Percentiles rank a stretch among this genome's conserved stretches.
Evolutionary conservation across 768 basidiomycete species (phyloP).

Genomic region (Dictyophora rubrovolvata): DNA sequence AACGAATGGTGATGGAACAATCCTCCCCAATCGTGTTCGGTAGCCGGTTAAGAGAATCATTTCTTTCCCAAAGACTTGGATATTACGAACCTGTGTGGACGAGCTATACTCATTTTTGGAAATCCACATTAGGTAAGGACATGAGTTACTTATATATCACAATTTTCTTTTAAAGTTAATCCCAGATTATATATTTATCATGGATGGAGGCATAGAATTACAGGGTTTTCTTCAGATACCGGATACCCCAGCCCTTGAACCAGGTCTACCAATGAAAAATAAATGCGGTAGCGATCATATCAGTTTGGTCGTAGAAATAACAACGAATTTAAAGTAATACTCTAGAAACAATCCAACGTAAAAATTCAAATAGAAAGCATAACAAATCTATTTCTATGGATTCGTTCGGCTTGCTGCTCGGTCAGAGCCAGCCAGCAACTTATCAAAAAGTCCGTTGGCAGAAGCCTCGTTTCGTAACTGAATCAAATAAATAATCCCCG

Average conservation of each 20-base stretch:
- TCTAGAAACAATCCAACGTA: neutral
- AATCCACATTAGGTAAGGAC: slow-evolving; percentile 59
- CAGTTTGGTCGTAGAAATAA: slow-evolving; percentile 61
- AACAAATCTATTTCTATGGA: neutral
- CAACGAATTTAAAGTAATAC: neutral
- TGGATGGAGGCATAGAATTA: slow-evolving; percentile 38
- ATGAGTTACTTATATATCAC: neutral
- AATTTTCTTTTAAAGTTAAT: neutral
- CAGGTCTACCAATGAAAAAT: slow-evolving; percentile 70
- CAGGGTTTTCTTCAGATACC: slow-evolving; percentile 55
- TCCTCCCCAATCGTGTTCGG: slow-evolving; percentile 15
- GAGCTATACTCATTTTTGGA: slow-evolving; percentile 83
- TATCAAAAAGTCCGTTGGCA: slow-evolving; percentile 77
- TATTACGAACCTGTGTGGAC: slow-evolving; percentile 75
- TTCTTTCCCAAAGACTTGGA: slow-evolving; percentile 35
- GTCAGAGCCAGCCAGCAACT: slow-evolving; percentile 80
- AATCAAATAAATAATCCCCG: slow-evolving; percentile 95
- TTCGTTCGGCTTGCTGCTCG: slow-evolving; percentile 28
- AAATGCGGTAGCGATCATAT: slow-evolving; percentile 85
- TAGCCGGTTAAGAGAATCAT: neutral
- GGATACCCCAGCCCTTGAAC: slow-evolving; percentile 42
- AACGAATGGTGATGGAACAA: slow-evolving; percentile 11
- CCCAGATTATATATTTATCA: slow-evolving; percentile 83
- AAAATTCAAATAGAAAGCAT: neutral
- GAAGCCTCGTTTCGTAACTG: slow-evolving; percentile 84